A percentile compares a stretch with the other conserved stretches of the same genome.
Evolutionary conservation across 2,329 filamentous ascomycete genomes (phyloP).

Genomic region (Cryphonectria nitschkei): DNA sequence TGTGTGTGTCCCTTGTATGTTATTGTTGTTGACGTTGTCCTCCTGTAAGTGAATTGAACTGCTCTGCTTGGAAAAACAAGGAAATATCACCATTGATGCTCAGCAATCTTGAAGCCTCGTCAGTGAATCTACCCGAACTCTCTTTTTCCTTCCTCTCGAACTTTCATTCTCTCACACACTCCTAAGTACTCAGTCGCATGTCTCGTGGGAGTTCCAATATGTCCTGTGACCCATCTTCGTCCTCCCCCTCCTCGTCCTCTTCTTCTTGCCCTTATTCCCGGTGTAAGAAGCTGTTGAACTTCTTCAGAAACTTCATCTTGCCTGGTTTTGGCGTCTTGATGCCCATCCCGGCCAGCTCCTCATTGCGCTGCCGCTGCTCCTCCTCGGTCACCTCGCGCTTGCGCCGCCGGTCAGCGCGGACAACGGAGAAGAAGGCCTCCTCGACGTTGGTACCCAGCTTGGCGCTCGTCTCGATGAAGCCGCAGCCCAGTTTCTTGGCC

Average conservation of each 20-base stretch:
- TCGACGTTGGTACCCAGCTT: conserved; percentile 29
- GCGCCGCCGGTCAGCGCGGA: conserved; percentile 27
- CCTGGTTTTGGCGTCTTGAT: conserved; percentile 22
- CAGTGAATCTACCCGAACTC: background rate
- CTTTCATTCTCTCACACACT: too few relatives aligned
- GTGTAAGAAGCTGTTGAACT: conserved; percentile 18
- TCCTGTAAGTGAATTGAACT: background rate
- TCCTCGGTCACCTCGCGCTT: conserved; percentile 18
- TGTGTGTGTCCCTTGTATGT: background rate
- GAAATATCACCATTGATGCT: background rate
- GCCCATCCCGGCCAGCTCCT: conserved; percentile 24
- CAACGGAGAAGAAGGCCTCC: conserved; percentile 29
- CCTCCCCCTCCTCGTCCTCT: background rate
- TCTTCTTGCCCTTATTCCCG: background rate
- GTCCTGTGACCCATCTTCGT: background rate
- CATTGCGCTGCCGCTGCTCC: conserved; percentile 24
- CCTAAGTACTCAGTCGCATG: background rate
- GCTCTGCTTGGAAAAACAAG: too few relatives aligned
- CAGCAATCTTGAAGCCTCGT: background rate
- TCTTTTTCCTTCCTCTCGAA: background rate
- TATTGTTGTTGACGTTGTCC: background rate
- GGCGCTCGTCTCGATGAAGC: conserved; percentile 29
- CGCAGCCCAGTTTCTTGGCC: conserved; percentile 28
- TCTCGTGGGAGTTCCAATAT: background rate
- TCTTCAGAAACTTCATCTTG: conserved; percentile 24